A percentile compares a stretch with the other conserved stretches of the same genome.
Conservation (phyloP, 306 rosid genomes). For the Casuarina cunninghamiana region DNA sequence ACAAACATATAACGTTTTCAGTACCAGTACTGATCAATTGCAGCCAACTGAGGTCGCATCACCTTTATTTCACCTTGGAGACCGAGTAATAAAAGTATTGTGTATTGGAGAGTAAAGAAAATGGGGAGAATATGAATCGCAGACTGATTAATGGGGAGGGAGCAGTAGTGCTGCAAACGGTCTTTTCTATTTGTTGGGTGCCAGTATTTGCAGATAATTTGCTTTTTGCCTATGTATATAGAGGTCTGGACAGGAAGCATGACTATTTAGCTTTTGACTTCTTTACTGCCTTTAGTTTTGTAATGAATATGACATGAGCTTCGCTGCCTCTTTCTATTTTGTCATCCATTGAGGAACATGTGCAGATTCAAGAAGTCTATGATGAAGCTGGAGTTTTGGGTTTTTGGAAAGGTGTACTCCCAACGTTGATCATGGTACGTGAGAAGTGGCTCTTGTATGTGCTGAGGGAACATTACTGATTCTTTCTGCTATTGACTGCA, state of each 20-base stretch:
- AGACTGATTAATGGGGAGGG: not conserved
- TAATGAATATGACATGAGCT: not conserved
- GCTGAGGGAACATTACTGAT: slow-evolving; percentile 35
- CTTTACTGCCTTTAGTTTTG: not conserved
- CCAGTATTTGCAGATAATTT: not conserved
- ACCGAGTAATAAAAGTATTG: not conserved
- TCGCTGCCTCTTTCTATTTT: not conserved
- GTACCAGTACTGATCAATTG: not conserved
- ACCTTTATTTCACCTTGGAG: no score
- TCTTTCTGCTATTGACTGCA: slow-evolving; percentile 43
- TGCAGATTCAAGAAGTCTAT: slow-evolving; percentile 81
- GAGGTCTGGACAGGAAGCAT: not conserved
- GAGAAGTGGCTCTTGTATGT: slow-evolving; percentile 31
- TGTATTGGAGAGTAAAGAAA: not conserved
- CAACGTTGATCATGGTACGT: slow-evolving; percentile 91
- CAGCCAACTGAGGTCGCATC: not conserved
- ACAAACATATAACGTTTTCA: not conserved
- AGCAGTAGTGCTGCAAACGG: not conserved
- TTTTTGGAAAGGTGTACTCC: slow-evolving; percentile 95
- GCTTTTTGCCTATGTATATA: not conserved
- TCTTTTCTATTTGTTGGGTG: not conserved
- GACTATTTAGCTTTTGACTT: slow-evolving; percentile 4
- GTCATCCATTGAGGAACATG: not conserved
- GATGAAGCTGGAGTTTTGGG: slow-evolving; percentile 78
- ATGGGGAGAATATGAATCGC: not conserved